These are phyloP conservation scores for Metahyphopichia silvanorum DNA, from an alignment of 805 yeast genomes.

Conservation along the genomic window DNA sequence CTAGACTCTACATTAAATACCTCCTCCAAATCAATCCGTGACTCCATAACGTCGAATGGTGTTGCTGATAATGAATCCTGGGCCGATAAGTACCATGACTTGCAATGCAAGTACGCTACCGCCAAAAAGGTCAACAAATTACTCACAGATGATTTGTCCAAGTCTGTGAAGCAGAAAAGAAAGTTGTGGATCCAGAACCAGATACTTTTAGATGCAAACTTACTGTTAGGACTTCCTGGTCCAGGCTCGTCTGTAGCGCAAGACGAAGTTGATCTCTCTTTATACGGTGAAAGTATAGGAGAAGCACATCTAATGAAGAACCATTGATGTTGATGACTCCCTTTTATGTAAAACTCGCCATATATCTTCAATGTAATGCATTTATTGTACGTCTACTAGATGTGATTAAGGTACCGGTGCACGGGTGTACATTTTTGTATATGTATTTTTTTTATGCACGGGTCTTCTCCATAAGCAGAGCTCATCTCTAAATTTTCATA, in stretches of 20 bases:
- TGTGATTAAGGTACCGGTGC: too few relatives aligned
- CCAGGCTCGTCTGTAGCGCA: constrained; percentile 3
- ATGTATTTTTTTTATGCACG: too few relatives aligned
- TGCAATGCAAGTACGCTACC: constrained; percentile 34
- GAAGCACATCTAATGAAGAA: too few relatives aligned
- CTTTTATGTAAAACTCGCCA: too few relatives aligned
- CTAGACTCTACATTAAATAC: constrained; percentile 4
- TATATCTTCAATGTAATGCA: too few relatives aligned
- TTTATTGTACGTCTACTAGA: too few relatives aligned
- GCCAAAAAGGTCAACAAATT: constrained; percentile 35
- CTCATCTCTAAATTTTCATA: too few relatives aligned
- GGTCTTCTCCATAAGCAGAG: too few relatives aligned
- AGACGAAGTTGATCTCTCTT: constrained; percentile 9
- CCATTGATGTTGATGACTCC: too few relatives aligned
- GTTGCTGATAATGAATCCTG: constrained; percentile 13
- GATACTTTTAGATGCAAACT: constrained; percentile 40
- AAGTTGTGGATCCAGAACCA: constrained; percentile 41
- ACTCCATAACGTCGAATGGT: constrained; percentile 9
- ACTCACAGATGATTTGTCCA: constrained; percentile 25
- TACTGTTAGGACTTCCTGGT: constrained; percentile 33
- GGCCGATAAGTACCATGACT: constrained; percentile 18
- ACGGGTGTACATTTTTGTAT: too few relatives aligned
- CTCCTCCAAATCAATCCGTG: constrained; percentile 3
- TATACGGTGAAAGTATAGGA: too few relatives aligned
- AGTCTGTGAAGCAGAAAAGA: constrained; percentile 27